Conservation (phyloP, 306 rosid species). For the Cyclanthera cordifolia region DNA sequence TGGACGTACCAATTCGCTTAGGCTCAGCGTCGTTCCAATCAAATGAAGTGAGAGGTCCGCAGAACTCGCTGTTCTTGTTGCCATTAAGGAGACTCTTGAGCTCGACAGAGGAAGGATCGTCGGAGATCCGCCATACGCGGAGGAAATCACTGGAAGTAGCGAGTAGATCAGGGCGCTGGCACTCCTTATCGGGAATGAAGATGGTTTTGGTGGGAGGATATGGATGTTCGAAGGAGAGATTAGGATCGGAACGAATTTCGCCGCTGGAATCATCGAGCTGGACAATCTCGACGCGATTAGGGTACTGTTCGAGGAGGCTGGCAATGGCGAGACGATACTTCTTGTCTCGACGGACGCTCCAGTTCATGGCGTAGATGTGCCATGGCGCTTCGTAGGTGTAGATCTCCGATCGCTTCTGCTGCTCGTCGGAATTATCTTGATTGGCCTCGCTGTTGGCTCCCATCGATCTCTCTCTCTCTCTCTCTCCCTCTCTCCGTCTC, state of each 20-base stretch:
- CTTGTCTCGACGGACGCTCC: slow-evolving; percentile 98
- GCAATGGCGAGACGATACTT: slow-evolving; percentile 86
- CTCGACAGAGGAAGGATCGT: slow-evolving; percentile 34
- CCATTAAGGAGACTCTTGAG: slow-evolving; percentile 74
- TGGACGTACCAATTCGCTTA: slow-evolving; percentile 74
- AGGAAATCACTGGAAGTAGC: slow-evolving; percentile 91
- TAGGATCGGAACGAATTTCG: slow-evolving; percentile 73
- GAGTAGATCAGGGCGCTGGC: slow-evolving; percentile 81
- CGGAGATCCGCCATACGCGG: slow-evolving; percentile 75
- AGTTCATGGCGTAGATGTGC: slow-evolving; percentile 97
- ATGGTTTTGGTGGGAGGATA: slow-evolving; percentile 85
- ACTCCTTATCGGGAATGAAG: slow-evolving; percentile 93
- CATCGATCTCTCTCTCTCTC: too few relatives aligned
- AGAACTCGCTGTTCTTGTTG: slow-evolving; percentile 83
- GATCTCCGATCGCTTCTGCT: slow-evolving; percentile 94
- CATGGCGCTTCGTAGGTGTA: slow-evolving; percentile 95
- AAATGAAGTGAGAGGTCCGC: slow-evolving; percentile 85
- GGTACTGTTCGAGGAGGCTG: slow-evolving; percentile 63
- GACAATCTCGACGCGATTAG: slow-evolving; percentile 79
- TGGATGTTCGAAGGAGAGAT: slow-evolving; percentile 82
- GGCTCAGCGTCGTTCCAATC: slow-evolving; percentile 99
- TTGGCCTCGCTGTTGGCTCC: slow-evolving; percentile 66
- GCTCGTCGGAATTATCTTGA: slow-evolving; percentile 75
- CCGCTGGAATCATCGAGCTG: slow-evolving; percentile 95
- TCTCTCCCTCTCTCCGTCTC: too few relatives aligned